These are phyloP conservation scores for Cyphellophora europaea DNA, from an alignment of 2,329 filamentous ascomycete species.

Conservation along the genomic window DNA sequence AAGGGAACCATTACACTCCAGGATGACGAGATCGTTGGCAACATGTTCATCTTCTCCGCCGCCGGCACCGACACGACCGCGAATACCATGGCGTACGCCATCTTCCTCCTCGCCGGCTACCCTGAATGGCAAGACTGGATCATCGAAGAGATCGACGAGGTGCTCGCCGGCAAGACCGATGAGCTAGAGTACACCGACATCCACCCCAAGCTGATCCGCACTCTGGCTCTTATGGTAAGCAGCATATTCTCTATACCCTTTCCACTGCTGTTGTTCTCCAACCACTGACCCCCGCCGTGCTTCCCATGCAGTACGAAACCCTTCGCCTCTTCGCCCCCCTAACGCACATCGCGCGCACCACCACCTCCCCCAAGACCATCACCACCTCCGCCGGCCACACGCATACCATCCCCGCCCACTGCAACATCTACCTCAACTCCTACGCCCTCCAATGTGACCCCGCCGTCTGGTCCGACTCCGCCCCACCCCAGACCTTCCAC, in stretches of 20 bases:
- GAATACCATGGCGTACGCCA: slow-evolving; percentile 12
- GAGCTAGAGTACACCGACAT: slow-evolving; percentile 30
- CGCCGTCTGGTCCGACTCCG: slow-evolving; percentile 20
- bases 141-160: slow-evolving; percentile 23
- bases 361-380: slow-evolving; percentile 20
- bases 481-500: no score
- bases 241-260: neutral
- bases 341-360: slow-evolving; percentile 27
- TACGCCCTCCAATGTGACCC: slow-evolving; percentile 21
- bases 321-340: slow-evolving; percentile 33
- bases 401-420: slow-evolving; percentile 24
- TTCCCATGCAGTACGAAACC: slow-evolving; percentile 34
- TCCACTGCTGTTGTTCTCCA: neutral
- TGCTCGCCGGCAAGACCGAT: slow-evolving; percentile 20
- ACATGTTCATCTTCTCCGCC: slow-evolving; percentile 37
- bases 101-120: slow-evolving; percentile 13
- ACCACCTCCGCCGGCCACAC: slow-evolving; percentile 20
- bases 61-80: slow-evolving; percentile 30
- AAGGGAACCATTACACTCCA: slow-evolving; percentile 18
- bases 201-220: slow-evolving; percentile 34
- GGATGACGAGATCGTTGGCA: slow-evolving; percentile 33
- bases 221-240: slow-evolving; percentile 39
- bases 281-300: slow-evolving; percentile 6
- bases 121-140: slow-evolving; percentile 15
- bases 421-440: slow-evolving; percentile 28